Evolutionary conservation across 345 rosid species (phyloP).

Genomic region (Pistacia vera): DNA sequence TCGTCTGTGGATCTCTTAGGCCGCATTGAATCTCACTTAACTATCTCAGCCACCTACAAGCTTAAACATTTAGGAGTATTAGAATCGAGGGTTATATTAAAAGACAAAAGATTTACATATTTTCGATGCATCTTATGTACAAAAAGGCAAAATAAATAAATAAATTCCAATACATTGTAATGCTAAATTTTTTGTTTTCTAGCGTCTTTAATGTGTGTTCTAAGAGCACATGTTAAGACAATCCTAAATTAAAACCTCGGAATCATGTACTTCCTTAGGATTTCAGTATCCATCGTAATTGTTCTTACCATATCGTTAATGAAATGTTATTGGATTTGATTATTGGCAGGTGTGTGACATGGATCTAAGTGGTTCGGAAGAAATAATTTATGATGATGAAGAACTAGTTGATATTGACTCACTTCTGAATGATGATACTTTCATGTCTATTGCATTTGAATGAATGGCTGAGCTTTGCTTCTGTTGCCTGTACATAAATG

Average conservation of each 20-base stretch:
- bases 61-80: too few species aligned
- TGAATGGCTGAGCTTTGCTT: slow-evolving; percentile 20
- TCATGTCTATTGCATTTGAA: slow-evolving; percentile 72
- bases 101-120: too few species aligned
- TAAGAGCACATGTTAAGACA: neutral
- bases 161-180: neutral
- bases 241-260: neutral
- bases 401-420: slow-evolving; percentile 61
- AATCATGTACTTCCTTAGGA: neutral
- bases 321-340: neutral
- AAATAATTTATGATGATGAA: slow-evolving; percentile 36
- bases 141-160: too few species aligned
- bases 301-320: neutral
- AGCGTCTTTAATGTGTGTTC: neutral
- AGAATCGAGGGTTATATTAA: too few species aligned
- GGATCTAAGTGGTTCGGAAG: slow-evolving; percentile 42
- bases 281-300: neutral
- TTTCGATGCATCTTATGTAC: too few species aligned
- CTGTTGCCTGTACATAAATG: slow-evolving; percentile 27
- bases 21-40: too few species aligned
- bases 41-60: too few species aligned
- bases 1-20: too few species aligned
- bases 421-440: slow-evolving; percentile 65
- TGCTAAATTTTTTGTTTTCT: neutral
- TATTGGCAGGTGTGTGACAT: slow-evolving; percentile 37